A percentile compares a stretch with the other conserved stretches of the same genome.
These are phyloP conservation scores for Barnettozyma vustinii DNA, from an alignment of 805 yeast species.

Conservation along the genomic window DNA sequence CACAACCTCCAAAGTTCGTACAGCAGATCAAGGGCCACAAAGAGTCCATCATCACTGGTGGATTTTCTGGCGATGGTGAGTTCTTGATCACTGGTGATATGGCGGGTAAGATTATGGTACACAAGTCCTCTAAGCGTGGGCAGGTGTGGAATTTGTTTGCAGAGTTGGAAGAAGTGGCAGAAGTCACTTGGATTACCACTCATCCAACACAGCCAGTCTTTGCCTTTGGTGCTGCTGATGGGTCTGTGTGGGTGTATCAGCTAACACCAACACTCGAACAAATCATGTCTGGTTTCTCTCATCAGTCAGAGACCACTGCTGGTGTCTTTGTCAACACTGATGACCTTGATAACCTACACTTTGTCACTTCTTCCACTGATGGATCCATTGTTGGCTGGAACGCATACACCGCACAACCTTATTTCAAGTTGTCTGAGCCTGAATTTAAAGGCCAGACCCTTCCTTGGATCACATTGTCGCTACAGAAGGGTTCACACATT, in stretches of 20 bases:
- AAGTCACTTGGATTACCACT: slow-evolving; percentile 73
- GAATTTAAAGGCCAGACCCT: slow-evolving; percentile 71
- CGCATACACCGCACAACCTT: slow-evolving; percentile 67
- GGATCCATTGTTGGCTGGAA: slow-evolving; percentile 87
- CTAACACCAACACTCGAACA: slow-evolving; percentile 58
- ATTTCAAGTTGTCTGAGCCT: slow-evolving; percentile 58
- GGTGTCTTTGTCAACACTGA: slow-evolving; percentile 67
- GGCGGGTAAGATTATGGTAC: slow-evolving; percentile 80
- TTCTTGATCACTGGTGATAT: slow-evolving; percentile 87
- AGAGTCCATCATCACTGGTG: slow-evolving; percentile 83
- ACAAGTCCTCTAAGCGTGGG: slow-evolving; percentile 67
- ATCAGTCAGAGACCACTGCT: slow-evolving; percentile 71
- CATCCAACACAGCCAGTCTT: slow-evolving; percentile 79
- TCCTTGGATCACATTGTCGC: slow-evolving; percentile 80
- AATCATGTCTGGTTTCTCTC: slow-evolving; percentile 75
- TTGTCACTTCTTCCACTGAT: slow-evolving; percentile 80
- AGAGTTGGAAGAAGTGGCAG: slow-evolving; percentile 82
- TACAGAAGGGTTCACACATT: slow-evolving; percentile 43
- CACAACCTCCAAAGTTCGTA: slow-evolving; percentile 76
- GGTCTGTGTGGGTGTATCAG: slow-evolving; percentile 91
- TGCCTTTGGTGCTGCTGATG: slow-evolving; percentile 91
- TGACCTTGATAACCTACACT: slow-evolving; percentile 51
- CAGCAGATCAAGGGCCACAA: slow-evolving; percentile 74
- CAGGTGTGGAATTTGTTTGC: slow-evolving; percentile 73
- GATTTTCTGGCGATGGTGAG: slow-evolving; percentile 77